These are phyloP conservation scores for Boletus rubescentipes DNA, from an alignment of 768 basidiomycete genomes.

Conservation along the genomic window DNA sequence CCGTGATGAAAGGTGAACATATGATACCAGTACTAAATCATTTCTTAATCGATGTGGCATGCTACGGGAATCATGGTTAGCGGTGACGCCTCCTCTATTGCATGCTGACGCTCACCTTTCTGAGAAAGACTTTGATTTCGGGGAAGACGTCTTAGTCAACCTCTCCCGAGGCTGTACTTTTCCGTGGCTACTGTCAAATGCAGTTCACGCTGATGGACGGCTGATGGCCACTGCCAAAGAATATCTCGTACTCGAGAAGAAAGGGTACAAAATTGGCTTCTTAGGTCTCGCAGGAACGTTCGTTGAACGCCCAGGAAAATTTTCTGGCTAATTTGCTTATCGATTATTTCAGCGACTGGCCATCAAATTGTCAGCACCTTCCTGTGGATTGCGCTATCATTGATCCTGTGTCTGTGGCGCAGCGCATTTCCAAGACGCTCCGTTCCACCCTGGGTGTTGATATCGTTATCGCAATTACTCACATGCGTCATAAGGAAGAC, in stretches of 20 bases:
- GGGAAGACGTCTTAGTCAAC: slow-evolving; percentile 6
- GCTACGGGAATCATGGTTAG: slow-evolving; percentile 9
- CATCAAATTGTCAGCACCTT: slow-evolving; percentile 10
- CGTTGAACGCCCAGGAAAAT: not conserved
- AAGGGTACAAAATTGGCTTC: slow-evolving; percentile 5
- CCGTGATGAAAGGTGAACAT: slow-evolving; percentile 8
- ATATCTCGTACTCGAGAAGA: slow-evolving; percentile 5
- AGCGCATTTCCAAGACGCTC: not conserved
- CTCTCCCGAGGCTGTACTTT: slow-evolving; percentile 7
- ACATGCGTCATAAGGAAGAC: slow-evolving; percentile 14
- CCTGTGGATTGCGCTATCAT: slow-evolving; percentile 2
- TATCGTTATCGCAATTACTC: slow-evolving; percentile 9
- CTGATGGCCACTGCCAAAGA: slow-evolving; percentile 6
- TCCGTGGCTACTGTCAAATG: slow-evolving; percentile 13
- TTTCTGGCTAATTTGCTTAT: not conserved
- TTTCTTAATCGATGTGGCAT: slow-evolving; percentile 10
- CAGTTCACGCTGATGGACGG: slow-evolving; percentile 3
- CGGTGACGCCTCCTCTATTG: no score
- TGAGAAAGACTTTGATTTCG: slow-evolving; percentile 4
- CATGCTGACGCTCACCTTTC: not conserved
- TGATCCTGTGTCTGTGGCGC: slow-evolving; percentile 13
- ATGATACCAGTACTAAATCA: slow-evolving; percentile 5
- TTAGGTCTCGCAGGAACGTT: slow-evolving; percentile 13
- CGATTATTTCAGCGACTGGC: not conserved
- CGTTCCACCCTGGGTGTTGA: slow-evolving; percentile 1